phyloP scores from a whole-genome alignment of 345 rosid species.

The Populus alba region DNA sequence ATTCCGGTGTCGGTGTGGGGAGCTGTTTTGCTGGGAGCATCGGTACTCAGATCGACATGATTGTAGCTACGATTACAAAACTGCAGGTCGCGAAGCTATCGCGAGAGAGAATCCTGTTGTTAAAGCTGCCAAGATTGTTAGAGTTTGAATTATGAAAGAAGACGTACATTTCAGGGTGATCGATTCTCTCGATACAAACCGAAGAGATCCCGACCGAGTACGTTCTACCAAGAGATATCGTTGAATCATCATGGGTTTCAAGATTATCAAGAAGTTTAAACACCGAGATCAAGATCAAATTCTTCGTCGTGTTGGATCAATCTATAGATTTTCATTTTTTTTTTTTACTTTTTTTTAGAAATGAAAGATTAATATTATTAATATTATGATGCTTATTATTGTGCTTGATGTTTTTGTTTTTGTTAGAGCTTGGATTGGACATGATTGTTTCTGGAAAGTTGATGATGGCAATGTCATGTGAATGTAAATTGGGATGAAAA shows the following conservation, averaged over 20 bases:
- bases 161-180: background rate
- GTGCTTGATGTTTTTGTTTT: slow-evolving; percentile 16
- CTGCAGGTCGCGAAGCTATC: slow-evolving; percentile 89
- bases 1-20: slow-evolving; percentile 93
- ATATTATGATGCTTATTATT: slow-evolving; percentile 14
- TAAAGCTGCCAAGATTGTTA: slow-evolving; percentile 92
- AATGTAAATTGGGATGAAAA: slow-evolving; percentile 23
- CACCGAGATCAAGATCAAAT: slow-evolving; percentile 8
- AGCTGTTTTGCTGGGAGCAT: slow-evolving; percentile 87
- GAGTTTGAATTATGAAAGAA: slow-evolving; percentile 39
- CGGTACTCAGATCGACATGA: slow-evolving; percentile 95
- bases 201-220: background rate
- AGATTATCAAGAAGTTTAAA: background rate
- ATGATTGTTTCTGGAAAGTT: background rate
- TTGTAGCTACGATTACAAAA: slow-evolving; percentile 86
- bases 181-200: slow-evolving; percentile 17
- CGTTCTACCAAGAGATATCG: background rate
- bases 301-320: slow-evolving; percentile 22
- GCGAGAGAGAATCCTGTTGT: slow-evolving; percentile 92
- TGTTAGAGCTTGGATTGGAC: background rate
- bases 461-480: slow-evolving; percentile 22
- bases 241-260: background rate
- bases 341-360: slow-evolving; percentile 10
- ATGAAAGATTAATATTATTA: slow-evolving; percentile 33
- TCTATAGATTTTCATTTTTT: slow-evolving; percentile 18